Conservation (phyloP, 352 stramenopile species). For the Pythium sp. region DNA sequence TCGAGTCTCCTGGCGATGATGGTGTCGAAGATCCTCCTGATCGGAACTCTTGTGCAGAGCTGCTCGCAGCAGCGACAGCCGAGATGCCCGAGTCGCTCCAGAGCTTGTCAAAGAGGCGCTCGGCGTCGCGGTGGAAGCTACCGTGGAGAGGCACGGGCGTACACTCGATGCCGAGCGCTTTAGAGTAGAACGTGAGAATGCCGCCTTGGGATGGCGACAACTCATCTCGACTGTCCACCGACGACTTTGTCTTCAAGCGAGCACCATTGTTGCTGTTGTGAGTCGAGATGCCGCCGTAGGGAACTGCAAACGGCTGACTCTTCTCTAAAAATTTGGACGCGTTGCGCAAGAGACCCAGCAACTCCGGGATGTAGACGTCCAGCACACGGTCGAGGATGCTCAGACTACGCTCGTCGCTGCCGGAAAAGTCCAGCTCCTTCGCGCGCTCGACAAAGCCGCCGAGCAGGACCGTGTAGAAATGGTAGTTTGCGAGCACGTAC, state of each 20-base stretch:
- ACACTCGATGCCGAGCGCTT: slow-evolving; percentile 70
- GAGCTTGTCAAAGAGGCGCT: slow-evolving; percentile 83
- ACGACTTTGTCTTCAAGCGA: slow-evolving; percentile 19
- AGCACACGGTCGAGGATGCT: slow-evolving; percentile 70
- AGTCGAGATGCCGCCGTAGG: slow-evolving; percentile 27
- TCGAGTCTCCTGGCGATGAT: slow-evolving; percentile 23
- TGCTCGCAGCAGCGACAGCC: slow-evolving; percentile 15
- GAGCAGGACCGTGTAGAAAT: slow-evolving; percentile 84
- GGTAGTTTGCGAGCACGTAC: slow-evolving; percentile 85
- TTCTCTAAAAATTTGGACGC: slow-evolving; percentile 68
- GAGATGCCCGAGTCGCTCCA: slow-evolving; percentile 48
- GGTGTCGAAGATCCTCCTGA: slow-evolving; percentile 22
- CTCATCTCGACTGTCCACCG: slow-evolving; percentile 24
- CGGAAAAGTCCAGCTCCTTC: slow-evolving; percentile 82
- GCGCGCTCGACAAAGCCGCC: slow-evolving; percentile 77
- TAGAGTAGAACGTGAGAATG: slow-evolving; percentile 80
- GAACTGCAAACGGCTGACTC: slow-evolving; percentile 61
- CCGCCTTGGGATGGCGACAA: slow-evolving; percentile 66
- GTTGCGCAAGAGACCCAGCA: slow-evolving; percentile 58
- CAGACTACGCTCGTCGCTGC: slow-evolving; percentile 55
- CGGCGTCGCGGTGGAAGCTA: slow-evolving; percentile 77
- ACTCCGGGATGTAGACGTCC: slow-evolving; percentile 61
- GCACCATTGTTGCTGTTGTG: slow-evolving; percentile 5
- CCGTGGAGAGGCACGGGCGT: slow-evolving; percentile 64
- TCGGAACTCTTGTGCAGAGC: slow-evolving; percentile 3